Percentiles rank a stretch among this genome's conserved stretches.
Evolutionary conservation across 2,329 filamentous ascomycete genomes (phyloP).

Genomic region (Hymenoscyphus occultus): DNA sequence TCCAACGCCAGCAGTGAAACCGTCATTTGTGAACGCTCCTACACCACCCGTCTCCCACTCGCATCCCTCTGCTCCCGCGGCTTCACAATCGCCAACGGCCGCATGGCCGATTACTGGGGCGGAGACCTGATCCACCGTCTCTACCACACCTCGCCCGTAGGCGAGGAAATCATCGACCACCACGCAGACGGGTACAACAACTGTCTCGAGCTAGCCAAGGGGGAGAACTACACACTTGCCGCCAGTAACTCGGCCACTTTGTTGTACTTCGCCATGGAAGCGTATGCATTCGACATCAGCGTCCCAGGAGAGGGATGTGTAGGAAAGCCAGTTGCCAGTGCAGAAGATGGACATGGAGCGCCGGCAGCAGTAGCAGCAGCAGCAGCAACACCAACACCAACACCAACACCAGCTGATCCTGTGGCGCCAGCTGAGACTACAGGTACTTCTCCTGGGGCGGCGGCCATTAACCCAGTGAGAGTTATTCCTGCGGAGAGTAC

Average conservation of each 20-base stretch:
- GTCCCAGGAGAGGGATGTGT: conserved; percentile 61
- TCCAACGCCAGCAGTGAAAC: conserved; percentile 63
- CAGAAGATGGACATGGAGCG: conserved; percentile 5
- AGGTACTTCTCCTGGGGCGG: too few relatives aligned
- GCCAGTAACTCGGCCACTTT: conserved; percentile 59
- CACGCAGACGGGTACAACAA: conserved; percentile 47
- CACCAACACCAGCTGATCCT: conserved; percentile 19
- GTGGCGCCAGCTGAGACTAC: conserved; percentile 9
- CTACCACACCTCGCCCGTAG: conserved; percentile 59
- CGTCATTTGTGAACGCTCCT: conserved; percentile 66
- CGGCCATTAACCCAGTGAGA: conserved; percentile 8
- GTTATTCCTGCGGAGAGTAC: not conserved
- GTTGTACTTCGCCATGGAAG: conserved; percentile 68
- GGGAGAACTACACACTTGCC: conserved; percentile 29
- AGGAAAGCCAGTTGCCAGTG: conserved; percentile 37
- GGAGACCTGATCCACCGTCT: conserved; percentile 65
- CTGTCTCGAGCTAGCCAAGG: conserved; percentile 6
- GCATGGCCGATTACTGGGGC: conserved; percentile 62
- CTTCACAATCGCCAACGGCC: conserved; percentile 56
- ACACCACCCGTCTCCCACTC: conserved; percentile 54
- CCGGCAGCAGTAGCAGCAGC: not conserved
- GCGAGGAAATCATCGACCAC: conserved; percentile 59
- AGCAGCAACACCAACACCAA: not conserved
- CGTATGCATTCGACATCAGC: conserved; percentile 63
- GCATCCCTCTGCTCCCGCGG: conserved; percentile 59